A percentile compares a stretch with the other conserved stretches of the same genome.
Conservation (phyloP, 805 yeast genomes). For the Schwanniomyces yamadae region DNA sequence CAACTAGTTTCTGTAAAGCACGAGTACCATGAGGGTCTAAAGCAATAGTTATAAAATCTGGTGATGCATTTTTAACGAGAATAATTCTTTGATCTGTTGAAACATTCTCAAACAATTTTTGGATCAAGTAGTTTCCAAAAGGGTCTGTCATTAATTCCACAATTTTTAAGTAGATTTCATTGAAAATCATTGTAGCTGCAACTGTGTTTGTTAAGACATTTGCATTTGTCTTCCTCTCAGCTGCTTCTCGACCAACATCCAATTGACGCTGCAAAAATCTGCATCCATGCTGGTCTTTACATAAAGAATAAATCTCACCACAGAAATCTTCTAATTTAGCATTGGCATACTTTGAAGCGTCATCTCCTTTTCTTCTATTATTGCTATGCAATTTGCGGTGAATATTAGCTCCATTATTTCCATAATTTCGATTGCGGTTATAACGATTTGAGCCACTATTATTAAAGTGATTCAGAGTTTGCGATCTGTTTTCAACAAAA, state of each 20-base stretch:
- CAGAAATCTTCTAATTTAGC: constrained; percentile 66
- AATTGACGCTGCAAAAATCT: constrained; percentile 86
- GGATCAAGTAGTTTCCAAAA: constrained; percentile 94
- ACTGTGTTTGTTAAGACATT: constrained; percentile 26
- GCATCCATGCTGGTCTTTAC: constrained; percentile 97
- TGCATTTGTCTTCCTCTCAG: constrained; percentile 6
- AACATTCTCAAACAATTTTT: constrained; percentile 81
- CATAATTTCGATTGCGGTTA: constrained; percentile 8
- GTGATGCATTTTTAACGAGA: constrained; percentile 69
- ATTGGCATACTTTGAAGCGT: constrained; percentile 66
- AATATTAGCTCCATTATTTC: constrained; percentile 32
- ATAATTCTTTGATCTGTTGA: constrained; percentile 64
- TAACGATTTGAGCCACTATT: constrained; percentile 4
- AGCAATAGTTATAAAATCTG: constrained; percentile 76
- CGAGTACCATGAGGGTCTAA: constrained; percentile 95
- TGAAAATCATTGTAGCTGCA: constrained; percentile 74
- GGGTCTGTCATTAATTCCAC: constrained; percentile 93
- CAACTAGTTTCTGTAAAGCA: constrained; percentile 89
- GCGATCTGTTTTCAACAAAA: constrained; percentile 3
- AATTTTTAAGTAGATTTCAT: constrained; percentile 73
- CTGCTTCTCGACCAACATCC: constrained; percentile 52
- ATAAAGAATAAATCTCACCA: constrained; percentile 73
- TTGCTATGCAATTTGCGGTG: constrained; percentile 42
- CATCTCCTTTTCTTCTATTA: constrained; percentile 53
- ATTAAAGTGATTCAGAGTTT: neutral